Base-by-base conservation (phyloP, 108 stramenopile genomes). In the Cyclotella kingstonii region DNA sequence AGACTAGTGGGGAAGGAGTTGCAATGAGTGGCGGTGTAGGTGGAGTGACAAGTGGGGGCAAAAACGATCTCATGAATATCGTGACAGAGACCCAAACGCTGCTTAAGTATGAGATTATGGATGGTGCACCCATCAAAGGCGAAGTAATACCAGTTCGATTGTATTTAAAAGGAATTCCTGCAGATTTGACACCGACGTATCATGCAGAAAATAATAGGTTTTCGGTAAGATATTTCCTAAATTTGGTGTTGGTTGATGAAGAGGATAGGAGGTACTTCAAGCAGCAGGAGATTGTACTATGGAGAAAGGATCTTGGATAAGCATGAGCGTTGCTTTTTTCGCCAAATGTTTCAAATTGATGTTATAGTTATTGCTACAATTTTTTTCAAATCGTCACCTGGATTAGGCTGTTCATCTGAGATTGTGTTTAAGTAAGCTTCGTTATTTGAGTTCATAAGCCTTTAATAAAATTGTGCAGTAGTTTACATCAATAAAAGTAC, bases 221-320 rank as follows among this genome's bases (percentile, higher is more conserved):
- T 78, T 77, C 82, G 5, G 98, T 99, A 3, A 83, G 91, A 47
- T 99, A 99, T 81, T 99, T 87, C 82, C 68, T 99, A 48, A 99
- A 99, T 83, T 73, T 99, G 43, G 99, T 99, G 26, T 66, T 99
- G 71, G 95, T 99, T 12, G 99, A 99, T 75, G 96, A 98, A 60
- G 98, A 98, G 70, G 99, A 99, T 78, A 84, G 99, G 19, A 81
- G 96, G 48, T 99, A 99, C 67, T 99, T 99, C 81, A 99, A 99
- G 74, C 97, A 99, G 75, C 98, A 98, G 72, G 99, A 99, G 70
- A 94, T 99, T 38, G 87, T 88, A 46, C 54, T 99, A 33, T 99
- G 95, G 95, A 80, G 97, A 54, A 94, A 94, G 66, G 87, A 90
- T 22, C 48, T 95, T 56, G 95, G 91, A 8, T 95, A 35, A 60